Conservation (phyloP, 257 asterid genomes). For the Solanum arcanum region DNA sequence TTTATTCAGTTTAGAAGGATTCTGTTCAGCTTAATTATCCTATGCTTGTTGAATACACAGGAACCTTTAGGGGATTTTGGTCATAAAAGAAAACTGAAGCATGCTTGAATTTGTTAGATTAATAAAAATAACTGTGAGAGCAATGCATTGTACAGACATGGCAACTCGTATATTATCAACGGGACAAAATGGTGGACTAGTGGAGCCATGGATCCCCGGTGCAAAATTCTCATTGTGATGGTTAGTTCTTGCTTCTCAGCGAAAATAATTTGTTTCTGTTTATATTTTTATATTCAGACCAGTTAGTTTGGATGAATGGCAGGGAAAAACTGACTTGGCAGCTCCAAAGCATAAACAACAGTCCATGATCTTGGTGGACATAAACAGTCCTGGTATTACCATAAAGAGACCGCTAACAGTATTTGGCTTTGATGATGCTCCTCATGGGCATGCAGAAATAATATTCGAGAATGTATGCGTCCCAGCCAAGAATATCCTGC, state of each 20-base stretch:
- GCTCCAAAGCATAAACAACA: conserved; percentile 84
- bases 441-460: conserved; percentile 97
- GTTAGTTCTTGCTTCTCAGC: conserved; percentile 27
- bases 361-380: conserved; percentile 88
- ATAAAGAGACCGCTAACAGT: conserved; percentile 73
- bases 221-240: conserved; percentile 87
- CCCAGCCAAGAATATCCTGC: conserved; percentile 59
- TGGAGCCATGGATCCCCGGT: conserved; percentile 99
- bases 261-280: neutral
- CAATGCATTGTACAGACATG: conserved; percentile 34
- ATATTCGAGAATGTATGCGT: conserved; percentile 59
- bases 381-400: conserved; percentile 61
- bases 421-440: conserved; percentile 95
- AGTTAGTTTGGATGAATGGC: conserved; percentile 17
- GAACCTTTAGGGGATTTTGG: neutral
- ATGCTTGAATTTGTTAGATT: neutral
- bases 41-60: neutral
- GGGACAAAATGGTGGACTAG: conserved; percentile 99
- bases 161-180: conserved; percentile 66
- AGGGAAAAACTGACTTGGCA: conserved; percentile 87
- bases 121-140: neutral
- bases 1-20: neutral
- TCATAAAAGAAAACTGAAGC: neutral
- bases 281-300: neutral
- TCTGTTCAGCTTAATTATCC: neutral